Evolutionary conservation across 805 yeast genomes (phyloP).

Genomic region (Metschnikowia dekortorum): DNA sequence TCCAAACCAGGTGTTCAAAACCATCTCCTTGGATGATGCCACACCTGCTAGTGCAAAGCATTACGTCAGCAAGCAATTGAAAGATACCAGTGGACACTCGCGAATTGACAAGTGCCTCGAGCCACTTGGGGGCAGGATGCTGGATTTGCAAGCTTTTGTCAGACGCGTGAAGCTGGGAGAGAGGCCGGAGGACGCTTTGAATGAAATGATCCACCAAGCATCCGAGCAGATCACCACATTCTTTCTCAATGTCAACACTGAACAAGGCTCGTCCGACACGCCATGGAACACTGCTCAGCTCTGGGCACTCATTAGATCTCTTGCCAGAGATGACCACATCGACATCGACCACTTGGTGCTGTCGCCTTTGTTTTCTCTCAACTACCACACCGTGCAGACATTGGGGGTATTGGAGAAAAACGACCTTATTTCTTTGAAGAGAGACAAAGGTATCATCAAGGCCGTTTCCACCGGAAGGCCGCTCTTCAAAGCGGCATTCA

Average conservation of each 20-base stretch:
- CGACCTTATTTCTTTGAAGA: conserved; percentile 67
- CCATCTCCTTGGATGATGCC: conserved; percentile 76
- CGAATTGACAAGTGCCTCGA: conserved; percentile 52
- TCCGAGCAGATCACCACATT: conserved; percentile 85
- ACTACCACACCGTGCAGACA: conserved; percentile 42
- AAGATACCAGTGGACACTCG: conserved; percentile 21
- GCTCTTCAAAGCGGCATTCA: conserved; percentile 74
- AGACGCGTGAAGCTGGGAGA: conserved; percentile 90
- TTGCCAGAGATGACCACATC: conserved; percentile 48
- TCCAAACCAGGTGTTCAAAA: conserved; percentile 84
- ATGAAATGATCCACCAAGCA: conserved; percentile 78
- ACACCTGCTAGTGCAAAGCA: conserved; percentile 61
- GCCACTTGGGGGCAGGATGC: conserved; percentile 92
- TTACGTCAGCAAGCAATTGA: conserved; percentile 59
- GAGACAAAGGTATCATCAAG: conserved; percentile 70
- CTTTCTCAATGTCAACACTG: conserved; percentile 38
- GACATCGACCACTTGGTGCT: conserved; percentile 49
- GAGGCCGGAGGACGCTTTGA: conserved; percentile 65
- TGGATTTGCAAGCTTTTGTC: conserved; percentile 85
- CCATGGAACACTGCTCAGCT: conserved; percentile 77
- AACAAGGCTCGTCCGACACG: conserved; percentile 26
- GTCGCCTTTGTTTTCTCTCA: conserved; percentile 56
- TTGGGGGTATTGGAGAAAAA: conserved; percentile 71
- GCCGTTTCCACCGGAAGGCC: conserved; percentile 80
- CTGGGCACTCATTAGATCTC: conserved; percentile 71